Evolutionary conservation across 73 alveolate species (phyloP).

Genomic region (Paramecium tetraurelia): DNA sequence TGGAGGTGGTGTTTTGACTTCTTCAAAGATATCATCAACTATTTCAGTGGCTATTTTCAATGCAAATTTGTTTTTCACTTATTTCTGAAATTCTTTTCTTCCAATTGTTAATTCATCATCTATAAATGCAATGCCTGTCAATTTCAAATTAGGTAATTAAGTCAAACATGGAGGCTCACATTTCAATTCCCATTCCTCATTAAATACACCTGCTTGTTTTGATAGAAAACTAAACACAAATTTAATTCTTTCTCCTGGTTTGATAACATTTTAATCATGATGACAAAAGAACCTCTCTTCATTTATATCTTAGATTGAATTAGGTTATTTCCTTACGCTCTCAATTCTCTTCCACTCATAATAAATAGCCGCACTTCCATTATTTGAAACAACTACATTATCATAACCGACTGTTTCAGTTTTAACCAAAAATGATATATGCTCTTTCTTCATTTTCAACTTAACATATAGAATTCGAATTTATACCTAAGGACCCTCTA

Average conservation of each 20-base stretch:
- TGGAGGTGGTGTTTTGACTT: conserved; percentile 74
- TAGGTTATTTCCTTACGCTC: conserved; percentile 66
- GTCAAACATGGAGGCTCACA: conserved; percentile 74
- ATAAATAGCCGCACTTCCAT: conserved; percentile 80
- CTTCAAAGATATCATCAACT: conserved; percentile 66
- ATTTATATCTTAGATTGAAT: conserved; percentile 70
- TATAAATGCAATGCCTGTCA: conserved; percentile 75
- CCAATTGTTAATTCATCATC: conserved; percentile 66
- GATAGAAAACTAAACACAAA: conserved; percentile 79
- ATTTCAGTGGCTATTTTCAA: conserved; percentile 61
- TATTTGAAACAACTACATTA: conserved; percentile 73
- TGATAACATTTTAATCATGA: conserved; percentile 67
- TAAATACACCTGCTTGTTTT: conserved; percentile 70
- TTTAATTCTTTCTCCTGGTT: conserved; percentile 80
- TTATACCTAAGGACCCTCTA: conserved; percentile 10
- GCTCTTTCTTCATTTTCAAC: conserved; percentile 44
- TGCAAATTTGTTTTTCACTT: conserved; percentile 16
- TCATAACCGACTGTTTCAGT: conserved; percentile 60
- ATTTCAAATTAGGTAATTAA: conserved; percentile 67
- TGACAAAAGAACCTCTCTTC: conserved; percentile 79
- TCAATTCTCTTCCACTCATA: conserved; percentile 77
- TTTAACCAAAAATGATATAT: conserved; percentile 47
- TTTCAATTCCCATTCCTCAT: conserved; percentile 83
- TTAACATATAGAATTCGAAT: not conserved
- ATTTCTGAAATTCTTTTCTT: conserved; percentile 54